Evolutionary conservation across 352 stramenopile genomes (phyloP), one percentile per base, ranked within the genome.

Genomic region (Globisporangium orthogonon): DNA sequence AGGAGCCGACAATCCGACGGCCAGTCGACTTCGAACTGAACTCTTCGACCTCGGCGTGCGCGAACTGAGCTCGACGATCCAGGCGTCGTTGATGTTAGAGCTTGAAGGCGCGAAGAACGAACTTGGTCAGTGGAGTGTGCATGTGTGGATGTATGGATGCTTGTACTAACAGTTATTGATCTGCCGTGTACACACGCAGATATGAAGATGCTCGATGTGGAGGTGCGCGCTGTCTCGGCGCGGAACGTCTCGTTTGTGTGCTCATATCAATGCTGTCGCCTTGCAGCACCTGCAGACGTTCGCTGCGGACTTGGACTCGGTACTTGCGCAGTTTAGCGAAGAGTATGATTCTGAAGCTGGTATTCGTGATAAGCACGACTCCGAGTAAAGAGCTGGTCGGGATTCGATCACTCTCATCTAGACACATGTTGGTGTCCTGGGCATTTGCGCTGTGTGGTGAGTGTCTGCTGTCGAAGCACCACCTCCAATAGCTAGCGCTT

Each of bases 11-110:
- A 9, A 63, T 40, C 53, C 48, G 0, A 30, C 64, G 14, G 46
- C 62, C 1, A 72, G 35, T 63, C 54, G 61, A 31, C 61, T 87
- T 1, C 74, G 73, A 5, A 54, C 65, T 7, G 72, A 87, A 13
- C 43, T 87, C 6, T 83, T 87, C 50, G 65, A 82, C n/a, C 45
- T 87, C 6, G 70, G 76, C 17, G 73, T 85, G 10, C 76, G 76
- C 29, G 68, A 83, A 41, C 65, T 71, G 10, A 71, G 72, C 58
- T 68, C 71, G 0, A 43, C 51, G 23, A 61, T 74, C 49, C 59
- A 69, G 17, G 48, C 52, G 7, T 57, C 65, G 1, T 51, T 76
- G 37, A 43, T 87, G 18, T 44, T 64, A 23, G 74, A 82, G 15
- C 60, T 85, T 1, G 60, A 77, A 31, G 62, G 58, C 0, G 61